These are phyloP conservation scores for Limnanthes douglasii DNA, from an alignment of 345 rosid species.

Conservation along the genomic window DNA sequence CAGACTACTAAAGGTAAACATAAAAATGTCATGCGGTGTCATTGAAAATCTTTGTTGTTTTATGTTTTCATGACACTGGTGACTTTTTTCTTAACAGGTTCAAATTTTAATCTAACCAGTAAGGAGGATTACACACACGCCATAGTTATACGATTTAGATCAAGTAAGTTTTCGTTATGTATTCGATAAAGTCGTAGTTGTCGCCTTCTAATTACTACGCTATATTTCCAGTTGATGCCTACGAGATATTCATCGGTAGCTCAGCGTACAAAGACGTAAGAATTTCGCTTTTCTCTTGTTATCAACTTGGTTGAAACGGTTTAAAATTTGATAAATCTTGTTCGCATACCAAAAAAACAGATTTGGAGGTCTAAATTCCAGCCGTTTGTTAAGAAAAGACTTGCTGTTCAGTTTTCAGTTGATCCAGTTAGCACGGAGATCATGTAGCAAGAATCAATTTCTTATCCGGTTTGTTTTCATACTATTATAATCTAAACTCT, in stretches of 20 bases:
- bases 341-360: slow-evolving; percentile 23
- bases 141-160: slow-evolving; percentile 49
- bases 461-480: slow-evolving; percentile 2
- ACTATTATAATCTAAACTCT: neutral
- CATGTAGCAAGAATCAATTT: slow-evolving; percentile 32
- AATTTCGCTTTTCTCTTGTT: neutral
- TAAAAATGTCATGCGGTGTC: too few relatives aligned
- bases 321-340: slow-evolving; percentile 6
- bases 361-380: slow-evolving; percentile 54
- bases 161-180: slow-evolving; percentile 24
- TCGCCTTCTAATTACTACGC: slow-evolving; percentile 7
- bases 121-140: slow-evolving; percentile 62
- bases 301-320: neutral
- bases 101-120: slow-evolving; percentile 47
- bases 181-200: neutral
- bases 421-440: slow-evolving; percentile 76
- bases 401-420: slow-evolving; percentile 45
- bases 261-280: slow-evolving; percentile 62
- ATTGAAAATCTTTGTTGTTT: too few relatives aligned
- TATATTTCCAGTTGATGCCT: slow-evolving; percentile 56
- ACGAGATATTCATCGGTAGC: slow-evolving; percentile 46
- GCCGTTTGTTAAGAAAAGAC: slow-evolving; percentile 24
- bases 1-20: too few relatives aligned
- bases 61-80: neutral
- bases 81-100: slow-evolving; percentile 26